Conservation (phyloP, 345 rosid genomes). For the Isatis tinctoria region DNA sequence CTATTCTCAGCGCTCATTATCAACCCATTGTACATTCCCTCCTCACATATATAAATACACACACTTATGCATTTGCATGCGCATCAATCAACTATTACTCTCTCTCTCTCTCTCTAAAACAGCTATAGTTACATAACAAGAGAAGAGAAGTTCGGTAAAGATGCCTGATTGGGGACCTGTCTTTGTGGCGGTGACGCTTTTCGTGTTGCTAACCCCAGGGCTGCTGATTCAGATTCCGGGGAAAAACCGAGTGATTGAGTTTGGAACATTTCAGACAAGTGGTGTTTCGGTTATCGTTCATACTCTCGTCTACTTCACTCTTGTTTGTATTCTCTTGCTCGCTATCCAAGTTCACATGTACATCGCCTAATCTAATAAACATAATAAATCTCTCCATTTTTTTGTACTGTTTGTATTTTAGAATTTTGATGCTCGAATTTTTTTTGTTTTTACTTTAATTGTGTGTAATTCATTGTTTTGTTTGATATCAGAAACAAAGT, state of each 20-base stretch:
- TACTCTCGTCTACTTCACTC: constrained; percentile 63
- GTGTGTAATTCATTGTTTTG: neutral
- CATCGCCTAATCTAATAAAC: constrained; percentile 33
- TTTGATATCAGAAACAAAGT: constrained; percentile 8
- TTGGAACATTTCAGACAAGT: constrained; percentile 86
- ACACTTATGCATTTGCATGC: neutral
- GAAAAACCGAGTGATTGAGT: constrained; percentile 47
- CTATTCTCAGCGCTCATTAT: neutral
- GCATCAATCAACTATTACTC: neutral
- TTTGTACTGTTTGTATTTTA: neutral
- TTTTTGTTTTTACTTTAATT: neutral
- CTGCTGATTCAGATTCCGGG: constrained; percentile 83
- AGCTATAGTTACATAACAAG: neutral
- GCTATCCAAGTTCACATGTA: constrained; percentile 81
- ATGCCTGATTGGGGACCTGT: constrained; percentile 99
- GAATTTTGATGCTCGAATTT: too few relatives aligned
- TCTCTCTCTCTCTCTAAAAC: neutral
- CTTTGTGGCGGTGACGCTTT: constrained; percentile 77
- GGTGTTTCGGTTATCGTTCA: constrained; percentile 82
- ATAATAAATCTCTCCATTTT: neutral
- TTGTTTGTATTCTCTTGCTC: constrained; percentile 80
- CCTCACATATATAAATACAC: constrained; percentile 7
- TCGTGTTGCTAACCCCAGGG: constrained; percentile 80
- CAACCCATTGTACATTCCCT: neutral
- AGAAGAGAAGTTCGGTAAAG: neutral